phyloP scores from a whole-genome alignment of 345 rosid species.

The Physaria fendleri region DNA sequence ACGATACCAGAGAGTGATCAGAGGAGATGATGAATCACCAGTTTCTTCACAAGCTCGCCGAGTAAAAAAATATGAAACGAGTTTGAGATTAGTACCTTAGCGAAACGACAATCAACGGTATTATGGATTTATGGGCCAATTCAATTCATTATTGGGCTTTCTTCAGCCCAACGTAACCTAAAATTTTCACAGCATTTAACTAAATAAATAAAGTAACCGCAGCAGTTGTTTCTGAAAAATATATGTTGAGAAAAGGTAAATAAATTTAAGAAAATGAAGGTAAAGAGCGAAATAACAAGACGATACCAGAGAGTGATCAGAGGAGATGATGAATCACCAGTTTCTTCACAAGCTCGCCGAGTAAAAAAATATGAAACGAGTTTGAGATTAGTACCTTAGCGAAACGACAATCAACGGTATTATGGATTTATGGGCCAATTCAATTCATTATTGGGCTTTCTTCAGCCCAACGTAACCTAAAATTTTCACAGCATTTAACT shows the following conservation, averaged over 20 bases:
- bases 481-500: too few species aligned
- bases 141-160: too few species aligned
- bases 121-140: too few species aligned
- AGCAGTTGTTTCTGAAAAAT: too few species aligned
- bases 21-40: constrained; percentile 17
- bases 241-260: too few species aligned
- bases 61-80: not conserved
- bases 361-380: not conserved
- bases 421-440: constrained; percentile 11
- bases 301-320: constrained; percentile 24
- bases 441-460: constrained; percentile 7
- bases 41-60: constrained; percentile 7
- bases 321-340: constrained; percentile 18
- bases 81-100: not conserved
- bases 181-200: not conserved
- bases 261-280: not conserved
- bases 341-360: constrained; percentile 8
- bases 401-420: not conserved
- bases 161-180: too few species aligned
- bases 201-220: too few species aligned
- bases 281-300: not conserved
- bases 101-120: not conserved
- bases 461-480: not conserved
- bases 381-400: not conserved
- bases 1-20: constrained; percentile 25